Percentiles rank a stretch among this genome's conserved stretches.
Evolutionary conservation across 2,329 filamentous ascomycete species (phyloP).

Genomic region (Pseudogymnoascus pannorum): DNA sequence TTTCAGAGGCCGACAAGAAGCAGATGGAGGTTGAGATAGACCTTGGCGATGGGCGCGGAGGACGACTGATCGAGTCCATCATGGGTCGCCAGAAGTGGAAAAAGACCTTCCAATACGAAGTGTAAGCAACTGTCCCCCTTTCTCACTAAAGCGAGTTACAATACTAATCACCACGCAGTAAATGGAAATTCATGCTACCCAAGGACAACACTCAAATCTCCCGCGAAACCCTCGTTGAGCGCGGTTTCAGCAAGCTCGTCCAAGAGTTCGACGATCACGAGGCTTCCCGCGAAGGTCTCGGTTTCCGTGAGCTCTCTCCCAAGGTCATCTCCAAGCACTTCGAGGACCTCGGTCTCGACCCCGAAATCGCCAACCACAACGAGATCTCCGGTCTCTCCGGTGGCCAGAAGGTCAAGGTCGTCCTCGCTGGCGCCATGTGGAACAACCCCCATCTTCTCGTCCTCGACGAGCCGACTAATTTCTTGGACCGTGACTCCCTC

Average conservation of each 20-base stretch:
- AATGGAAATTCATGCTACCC: slow-evolving; percentile 83
- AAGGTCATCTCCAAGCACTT: slow-evolving; percentile 97
- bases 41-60: slow-evolving; percentile 71
- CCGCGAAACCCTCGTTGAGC: slow-evolving; percentile 78
- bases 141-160: background rate
- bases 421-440: slow-evolving; percentile 94
- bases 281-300: slow-evolving; percentile 94
- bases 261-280: slow-evolving; percentile 99
- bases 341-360: slow-evolving; percentile 90
- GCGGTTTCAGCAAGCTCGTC: slow-evolving; percentile 85
- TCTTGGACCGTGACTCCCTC: slow-evolving; percentile 95
- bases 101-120: slow-evolving; percentile 98
- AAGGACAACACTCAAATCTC: slow-evolving; percentile 93
- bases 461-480: slow-evolving; percentile 97
- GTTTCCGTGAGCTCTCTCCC: slow-evolving; percentile 88
- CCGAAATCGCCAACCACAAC: slow-evolving; percentile 98
- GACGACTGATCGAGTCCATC: slow-evolving; percentile 72
- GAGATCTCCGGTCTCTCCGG: slow-evolving; percentile 93
- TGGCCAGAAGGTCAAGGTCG: slow-evolving; percentile 98
- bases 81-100: slow-evolving; percentile 98
- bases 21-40: slow-evolving; percentile 92
- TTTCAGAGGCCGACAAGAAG: slow-evolving; percentile 75
- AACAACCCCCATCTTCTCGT: slow-evolving; percentile 98
- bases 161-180: slow-evolving; percentile 44
- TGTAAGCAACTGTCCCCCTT: slow-evolving; percentile 44